Evolutionary conservation across 2,329 filamentous ascomycete genomes (phyloP).

Genomic region (Cladosporium sp.): DNA sequence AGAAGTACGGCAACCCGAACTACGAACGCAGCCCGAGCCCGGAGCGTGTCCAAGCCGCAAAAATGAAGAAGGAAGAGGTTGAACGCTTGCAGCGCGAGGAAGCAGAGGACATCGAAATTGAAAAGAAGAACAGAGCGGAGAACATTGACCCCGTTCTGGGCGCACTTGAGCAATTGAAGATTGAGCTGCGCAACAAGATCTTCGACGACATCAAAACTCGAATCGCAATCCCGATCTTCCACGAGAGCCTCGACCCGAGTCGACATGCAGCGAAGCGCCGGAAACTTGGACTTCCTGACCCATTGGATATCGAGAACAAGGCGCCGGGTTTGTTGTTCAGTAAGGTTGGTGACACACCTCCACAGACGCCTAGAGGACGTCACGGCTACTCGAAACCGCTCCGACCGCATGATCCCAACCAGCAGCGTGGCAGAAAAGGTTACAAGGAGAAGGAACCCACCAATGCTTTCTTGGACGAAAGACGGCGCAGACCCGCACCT

Average conservation of each 20-base stretch:
- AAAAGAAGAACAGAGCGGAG: slow-evolving; percentile 80
- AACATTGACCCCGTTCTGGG: slow-evolving; percentile 87
- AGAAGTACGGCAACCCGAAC: slow-evolving; percentile 62
- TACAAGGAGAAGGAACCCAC: slow-evolving; percentile 31
- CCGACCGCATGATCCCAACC: slow-evolving; percentile 42
- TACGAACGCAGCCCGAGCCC: slow-evolving; percentile 55
- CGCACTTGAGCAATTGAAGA: slow-evolving; percentile 71
- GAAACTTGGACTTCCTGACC: slow-evolving; percentile 71
- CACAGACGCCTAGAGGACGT: slow-evolving; percentile 58
- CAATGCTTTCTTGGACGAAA: slow-evolving; percentile 54
- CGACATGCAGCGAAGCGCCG: slow-evolving; percentile 76
- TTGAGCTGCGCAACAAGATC: slow-evolving; percentile 80
- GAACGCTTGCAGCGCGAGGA: slow-evolving; percentile 67
- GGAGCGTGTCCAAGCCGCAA: slow-evolving; percentile 44
- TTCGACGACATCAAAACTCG: slow-evolving; percentile 85
- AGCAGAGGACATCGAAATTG: slow-evolving; percentile 78
- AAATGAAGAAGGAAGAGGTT: slow-evolving; percentile 60
- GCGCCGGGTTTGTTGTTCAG: slow-evolving; percentile 40
- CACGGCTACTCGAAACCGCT: slow-evolving; percentile 40
- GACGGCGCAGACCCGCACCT: slow-evolving; percentile 52
- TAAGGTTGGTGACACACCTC: slow-evolving; percentile 58
- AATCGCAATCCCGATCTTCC: slow-evolving; percentile 75
- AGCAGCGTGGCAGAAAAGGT: slow-evolving; percentile 34
- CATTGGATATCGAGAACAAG: slow-evolving; percentile 53
- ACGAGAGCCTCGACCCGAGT: slow-evolving; percentile 75